Base-by-base conservation (phyloP, 1,284 basidiomycete species). In the Coniferiporia weirii region DNA sequence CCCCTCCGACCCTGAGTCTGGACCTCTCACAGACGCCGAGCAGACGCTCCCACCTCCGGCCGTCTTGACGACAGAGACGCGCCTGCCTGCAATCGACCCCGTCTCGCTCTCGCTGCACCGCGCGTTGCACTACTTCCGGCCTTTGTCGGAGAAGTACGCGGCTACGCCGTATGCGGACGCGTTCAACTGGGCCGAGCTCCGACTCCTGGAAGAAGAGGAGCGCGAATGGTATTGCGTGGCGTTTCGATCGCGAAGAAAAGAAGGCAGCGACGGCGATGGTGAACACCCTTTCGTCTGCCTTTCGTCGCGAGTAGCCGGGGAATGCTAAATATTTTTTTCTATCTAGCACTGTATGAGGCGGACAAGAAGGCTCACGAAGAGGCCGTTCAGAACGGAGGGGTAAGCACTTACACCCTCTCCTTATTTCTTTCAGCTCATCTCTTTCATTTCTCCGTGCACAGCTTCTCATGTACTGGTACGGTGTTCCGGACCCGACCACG, bases 141-240 rank as follows among this genome's bases (percentile, higher is more conserved):
- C 91, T 0, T 50, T 81, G 3, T 79, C 80, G 1, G 67, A 72
- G 0, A 70, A 84, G 40, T 95, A 95, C 64, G 86, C 92, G 0
- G 67, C 65, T 13, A 72, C 71, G 2, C 76, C 83, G 3, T 96
- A 95, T 66, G 72, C 74, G 1, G 76, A 84, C 36, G 89, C 90
- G 0, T 97, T 96, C 78, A 96, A 95, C 70, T 97, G 93, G 93
- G 66, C 72, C n/a, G 79, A 88, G 49, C 75, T 97, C 1, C 67
- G 70, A 3, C 76, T 93, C 13, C 86, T 87, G 0, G 73, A 74
- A 54, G 79, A 87, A 2, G 80, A 89, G 46, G 87, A 89, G 64
- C 75, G 90, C 54, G 91, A 94, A 65, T 94, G 92, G 91, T 96
- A 95, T 70, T 87, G 85, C 60, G 94, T 96, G 19, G 91, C 85